A percentile compares a stretch with the other conserved stretches of the same genome.
phyloP scores from a whole-genome alignment of 2,329 filamentous ascomycete genomes.

The Neonectria faginata region DNA sequence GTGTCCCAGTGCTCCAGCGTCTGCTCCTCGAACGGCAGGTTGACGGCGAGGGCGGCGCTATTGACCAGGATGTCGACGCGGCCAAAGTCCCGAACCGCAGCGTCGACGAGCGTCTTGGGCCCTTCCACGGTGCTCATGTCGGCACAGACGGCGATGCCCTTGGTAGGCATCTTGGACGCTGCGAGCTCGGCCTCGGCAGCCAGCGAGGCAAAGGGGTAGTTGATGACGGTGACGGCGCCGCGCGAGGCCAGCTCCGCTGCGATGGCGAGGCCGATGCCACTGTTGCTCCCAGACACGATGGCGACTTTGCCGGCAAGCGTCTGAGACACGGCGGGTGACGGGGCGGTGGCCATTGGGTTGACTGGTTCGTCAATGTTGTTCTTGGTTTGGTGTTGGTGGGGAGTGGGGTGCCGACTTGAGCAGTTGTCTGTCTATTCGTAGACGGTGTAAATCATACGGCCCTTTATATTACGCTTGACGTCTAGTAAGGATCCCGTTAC shows the following conservation, averaged over 20 bases:
- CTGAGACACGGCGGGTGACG: slow-evolving; percentile 22
- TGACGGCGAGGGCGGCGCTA: slow-evolving; percentile 52
- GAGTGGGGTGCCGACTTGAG: slow-evolving; percentile 10
- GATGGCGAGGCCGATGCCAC: slow-evolving; percentile 59
- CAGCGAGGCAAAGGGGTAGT: slow-evolving; percentile 54
- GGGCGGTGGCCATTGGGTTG: slow-evolving; percentile 4
- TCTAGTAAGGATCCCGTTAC: neutral
- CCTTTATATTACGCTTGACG: slow-evolving; percentile 23
- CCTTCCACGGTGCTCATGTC: slow-evolving; percentile 55
- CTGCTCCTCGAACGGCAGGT: slow-evolving; percentile 53
- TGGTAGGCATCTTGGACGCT: slow-evolving; percentile 43
- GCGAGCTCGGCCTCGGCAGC: slow-evolving; percentile 44
- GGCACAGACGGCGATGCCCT: slow-evolving; percentile 54
- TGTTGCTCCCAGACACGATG: slow-evolving; percentile 34
- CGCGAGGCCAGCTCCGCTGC: slow-evolving; percentile 49
- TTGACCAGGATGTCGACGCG: slow-evolving; percentile 56
- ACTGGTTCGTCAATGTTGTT: neutral
- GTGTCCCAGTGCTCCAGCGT: slow-evolving; percentile 54
- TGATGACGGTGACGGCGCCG: slow-evolving; percentile 23
- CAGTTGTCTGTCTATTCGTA: neutral
- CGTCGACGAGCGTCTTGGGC: slow-evolving; percentile 51
- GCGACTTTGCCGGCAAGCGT: slow-evolving; percentile 34
- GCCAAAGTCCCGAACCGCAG: slow-evolving; percentile 50
- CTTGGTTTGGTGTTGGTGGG: neutral
- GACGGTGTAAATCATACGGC: slow-evolving; percentile 9